Base-by-base conservation (phyloP, 225 moss, liverwort and hornwort genomes). In the Polytrichum formosum region DNA sequence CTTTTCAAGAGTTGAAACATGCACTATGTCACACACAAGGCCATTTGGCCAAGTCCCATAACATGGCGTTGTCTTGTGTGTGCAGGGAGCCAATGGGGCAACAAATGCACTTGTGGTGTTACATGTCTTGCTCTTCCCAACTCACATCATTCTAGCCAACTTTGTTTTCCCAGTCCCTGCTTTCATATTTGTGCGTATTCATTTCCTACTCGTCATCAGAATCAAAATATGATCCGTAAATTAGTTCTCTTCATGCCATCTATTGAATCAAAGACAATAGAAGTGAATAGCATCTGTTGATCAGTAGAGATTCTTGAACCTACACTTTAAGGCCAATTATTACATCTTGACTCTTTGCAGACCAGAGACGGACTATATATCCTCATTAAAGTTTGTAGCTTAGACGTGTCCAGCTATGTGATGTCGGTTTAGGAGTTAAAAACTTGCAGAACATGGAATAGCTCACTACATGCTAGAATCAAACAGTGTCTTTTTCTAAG, bases 121-220 rank as follows among this genome's bases (percentile, higher is more conserved):
- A 35, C 80, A 80, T 67, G 84, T 84, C 68, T 69, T 84, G 72
- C 66, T 84, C 25, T 84, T 72, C 67, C 80, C 75, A 60, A 74
- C 74, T 53, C 80, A 77, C 72, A 66, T 80, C 37, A 84, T 84
- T 64, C 66, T 80, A 58, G 84, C 75, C 69, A 84, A 77, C 67
- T 77, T 68, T 63, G 28, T 84, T 33, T 72, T 80, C 64, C 80
- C 77, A 69, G 77, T 84, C 54, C 80, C 80, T 35, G 80, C 75
- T 63, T 75, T 84, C 22, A 33, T 63, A 72, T 75, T 84, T 78
- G 77, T 80, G 80, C 68, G 77, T 75, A 35, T 66, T 63, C 37
- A 55, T 62, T 46, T 46, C 46, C 46, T 28, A 28, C 27, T 63
- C 4, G 26, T 63, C 62, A 23, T 63, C 27, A 35, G 29, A 30